A percentile compares a stretch with the other conserved stretches of the same genome.
Evolutionary conservation across 129 eudicot genomes (phyloP).

Genomic region (Scalesia atractyloides): DNA sequence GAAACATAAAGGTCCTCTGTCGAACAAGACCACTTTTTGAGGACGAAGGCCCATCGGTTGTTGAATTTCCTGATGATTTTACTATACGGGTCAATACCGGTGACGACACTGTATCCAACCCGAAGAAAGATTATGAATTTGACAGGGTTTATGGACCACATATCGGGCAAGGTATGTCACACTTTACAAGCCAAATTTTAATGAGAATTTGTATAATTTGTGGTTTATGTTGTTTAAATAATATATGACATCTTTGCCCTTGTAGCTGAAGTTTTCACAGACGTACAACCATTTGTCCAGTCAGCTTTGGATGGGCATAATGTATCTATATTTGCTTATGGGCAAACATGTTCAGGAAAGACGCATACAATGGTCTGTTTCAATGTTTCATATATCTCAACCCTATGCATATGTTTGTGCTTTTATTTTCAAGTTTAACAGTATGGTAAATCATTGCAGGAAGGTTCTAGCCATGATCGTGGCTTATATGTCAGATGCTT

Average conservation of each 20-base stretch:
- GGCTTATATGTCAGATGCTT: slow-evolving; percentile 93
- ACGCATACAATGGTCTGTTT: slow-evolving; percentile 86
- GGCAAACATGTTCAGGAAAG: slow-evolving; percentile 89
- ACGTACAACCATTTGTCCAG: slow-evolving; percentile 98
- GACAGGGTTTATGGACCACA: slow-evolving; percentile 99
- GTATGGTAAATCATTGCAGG: slow-evolving; percentile 52
- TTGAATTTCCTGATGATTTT: slow-evolving; percentile 88
- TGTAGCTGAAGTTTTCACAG: slow-evolving; percentile 94
- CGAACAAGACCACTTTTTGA: slow-evolving; percentile 96
- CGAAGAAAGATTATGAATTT: slow-evolving; percentile 95
- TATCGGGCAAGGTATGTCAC: slow-evolving; percentile 84
- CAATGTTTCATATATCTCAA: slow-evolving; percentile 30
- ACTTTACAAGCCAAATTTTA: slow-evolving; percentile 15
- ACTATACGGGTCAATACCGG: slow-evolving; percentile 78
- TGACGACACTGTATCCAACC: slow-evolving; percentile 74
- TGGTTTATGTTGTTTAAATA: slow-evolving; percentile 18
- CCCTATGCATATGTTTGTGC: not conserved
- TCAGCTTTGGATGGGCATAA: slow-evolving; percentile 98
- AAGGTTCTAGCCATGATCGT: slow-evolving; percentile 99
- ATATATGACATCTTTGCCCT: slow-evolving; percentile 19
- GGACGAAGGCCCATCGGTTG: slow-evolving; percentile 86
- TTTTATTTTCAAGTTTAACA: slow-evolving; percentile 1
- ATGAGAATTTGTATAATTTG: slow-evolving; percentile 14
- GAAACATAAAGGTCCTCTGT: slow-evolving; percentile 89
- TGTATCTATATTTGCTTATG: slow-evolving; percentile 91